Percentiles rank a stretch among this genome's conserved stretches.
Evolutionary conservation across 164 flowering plant genomes (phyloP).

Genomic region (Aristolochia californica): DNA sequence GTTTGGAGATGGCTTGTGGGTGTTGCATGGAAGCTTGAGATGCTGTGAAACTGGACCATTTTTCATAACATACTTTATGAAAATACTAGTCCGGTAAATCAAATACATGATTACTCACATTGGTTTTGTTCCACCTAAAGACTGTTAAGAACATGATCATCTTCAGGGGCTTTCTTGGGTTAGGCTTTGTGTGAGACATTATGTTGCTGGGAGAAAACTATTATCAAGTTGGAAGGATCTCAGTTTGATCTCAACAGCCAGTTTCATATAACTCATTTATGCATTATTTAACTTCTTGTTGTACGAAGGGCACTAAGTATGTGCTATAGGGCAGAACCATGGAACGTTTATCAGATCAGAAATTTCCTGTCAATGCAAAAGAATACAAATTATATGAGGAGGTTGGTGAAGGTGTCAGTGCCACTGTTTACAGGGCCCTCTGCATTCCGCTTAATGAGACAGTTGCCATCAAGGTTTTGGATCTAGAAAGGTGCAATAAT

Average conservation of each 20-base stretch:
- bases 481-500: constrained; percentile 84
- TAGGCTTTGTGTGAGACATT: too few relatives aligned
- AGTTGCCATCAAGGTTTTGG: constrained; percentile 92
- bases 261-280: constrained; percentile 3
- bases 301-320: constrained; percentile 17
- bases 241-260: constrained; percentile 9
- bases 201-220: too few relatives aligned
- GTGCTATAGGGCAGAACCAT: constrained; percentile 30
- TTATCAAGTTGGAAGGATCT: constrained; percentile 3
- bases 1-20: too few relatives aligned
- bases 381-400: constrained; percentile 80
- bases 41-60: too few relatives aligned
- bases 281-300: constrained; percentile 6
- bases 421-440: constrained; percentile 82
- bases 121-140: too few relatives aligned
- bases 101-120: too few relatives aligned
- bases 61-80: too few relatives aligned
- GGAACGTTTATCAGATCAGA: constrained; percentile 43
- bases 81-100: too few relatives aligned
- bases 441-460: constrained; percentile 73
- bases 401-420: constrained; percentile 93
- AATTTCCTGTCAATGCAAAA: constrained; percentile 50
- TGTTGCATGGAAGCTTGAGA: too few relatives aligned
- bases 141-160: too few relatives aligned
- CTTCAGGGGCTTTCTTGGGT: too few relatives aligned